phyloP scores from a whole-genome alignment of 2,329 filamentous ascomycete genomes.

The Hymenoscyphus repandus region DNA sequence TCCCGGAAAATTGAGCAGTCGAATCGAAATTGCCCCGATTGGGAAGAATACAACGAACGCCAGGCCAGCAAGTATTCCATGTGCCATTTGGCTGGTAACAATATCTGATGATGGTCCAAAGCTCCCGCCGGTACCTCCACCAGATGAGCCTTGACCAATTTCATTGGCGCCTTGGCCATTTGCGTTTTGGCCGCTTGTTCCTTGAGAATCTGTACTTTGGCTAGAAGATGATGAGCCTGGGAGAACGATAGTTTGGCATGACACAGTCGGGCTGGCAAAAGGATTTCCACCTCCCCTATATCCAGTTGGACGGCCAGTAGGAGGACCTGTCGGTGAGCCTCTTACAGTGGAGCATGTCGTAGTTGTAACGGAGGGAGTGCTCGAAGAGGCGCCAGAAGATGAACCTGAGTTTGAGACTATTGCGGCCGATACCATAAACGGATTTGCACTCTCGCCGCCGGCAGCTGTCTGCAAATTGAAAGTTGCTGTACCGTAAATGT shows the following conservation, averaged over 20 bases:
- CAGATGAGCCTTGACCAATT: neutral
- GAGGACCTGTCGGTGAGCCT: neutral
- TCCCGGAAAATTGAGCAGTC: slow-evolving; percentile 45
- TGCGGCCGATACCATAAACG: slow-evolving; percentile 15
- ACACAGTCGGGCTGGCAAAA: too few relatives aligned
- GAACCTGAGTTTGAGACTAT: neutral
- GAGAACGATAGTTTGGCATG: too few relatives aligned
- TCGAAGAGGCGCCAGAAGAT: neutral
- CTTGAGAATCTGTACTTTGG: too few relatives aligned
- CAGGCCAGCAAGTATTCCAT: slow-evolving; percentile 54
- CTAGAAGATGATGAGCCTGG: too few relatives aligned
- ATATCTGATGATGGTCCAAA: neutral
- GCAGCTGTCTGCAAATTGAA: slow-evolving; percentile 44
- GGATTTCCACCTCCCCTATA: too few relatives aligned
- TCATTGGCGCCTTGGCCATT: neutral
- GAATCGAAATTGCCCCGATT: slow-evolving; percentile 56
- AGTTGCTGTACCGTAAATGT: slow-evolving; percentile 35
- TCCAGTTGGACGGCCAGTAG: neutral
- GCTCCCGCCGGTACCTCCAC: neutral
- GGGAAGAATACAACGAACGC: slow-evolving; percentile 56
- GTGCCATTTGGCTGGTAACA: slow-evolving; percentile 31
- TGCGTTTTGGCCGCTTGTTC: neutral
- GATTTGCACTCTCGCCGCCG: slow-evolving; percentile 37
- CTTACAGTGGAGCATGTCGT: neutral
- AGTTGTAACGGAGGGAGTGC: neutral